Base-by-base conservation (phyloP, 192 early-diverging fungal species). In the Dissophora ornata region DNA sequence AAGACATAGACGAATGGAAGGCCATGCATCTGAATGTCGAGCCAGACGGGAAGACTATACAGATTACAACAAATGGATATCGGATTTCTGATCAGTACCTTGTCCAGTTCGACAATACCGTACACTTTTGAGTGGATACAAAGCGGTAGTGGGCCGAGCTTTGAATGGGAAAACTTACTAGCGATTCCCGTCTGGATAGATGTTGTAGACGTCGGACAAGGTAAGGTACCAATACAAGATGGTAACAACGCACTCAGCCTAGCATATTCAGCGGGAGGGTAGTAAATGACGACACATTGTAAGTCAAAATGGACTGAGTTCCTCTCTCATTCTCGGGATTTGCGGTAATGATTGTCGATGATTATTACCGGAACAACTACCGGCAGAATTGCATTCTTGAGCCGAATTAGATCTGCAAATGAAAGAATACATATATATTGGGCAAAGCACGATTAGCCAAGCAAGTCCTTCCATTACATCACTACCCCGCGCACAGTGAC, bases 21-120 rank as follows among this genome's bases (percentile, higher is more conserved):
- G 0, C 71, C 71, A 45, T 74, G 71, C 61, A 74, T 53, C 30
- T 74, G 71, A 11, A 74, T 42, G 10, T 74, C 71, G 7, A 74
- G 4, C 62, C 62, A 60, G n/a, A 74, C 15, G 9, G 71, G 71
- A 38, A 74, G 13, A 28, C 71, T 74, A 46, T 0, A 32, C 25
- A 12, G 36, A 9, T 38, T 12, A 38, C n/a, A n/a, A n/a, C n/a
- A n/a, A n/a, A n/a, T n/a, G n/a, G n/a, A n/a, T n/a, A n/a, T n/a
- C n/a, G n/a, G n/a, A n/a, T n/a, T n/a, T n/a, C n/a, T n/a, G n/a
- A n/a, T n/a, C n/a, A n/a, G n/a, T n/a, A n/a, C n/a, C n/a, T n/a
- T n/a, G n/a, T n/a, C n/a, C n/a, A n/a, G n/a, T n/a, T n/a, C n/a
- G n/a, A n/a, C n/a, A n/a, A n/a, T n/a, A n/a, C n/a, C n/a, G n/a